A percentile compares a stretch with the other conserved stretches of the same genome.
Conservation (phyloP, 768 basidiomycete genomes). For the Hypsizygus marmoreus region DNA sequence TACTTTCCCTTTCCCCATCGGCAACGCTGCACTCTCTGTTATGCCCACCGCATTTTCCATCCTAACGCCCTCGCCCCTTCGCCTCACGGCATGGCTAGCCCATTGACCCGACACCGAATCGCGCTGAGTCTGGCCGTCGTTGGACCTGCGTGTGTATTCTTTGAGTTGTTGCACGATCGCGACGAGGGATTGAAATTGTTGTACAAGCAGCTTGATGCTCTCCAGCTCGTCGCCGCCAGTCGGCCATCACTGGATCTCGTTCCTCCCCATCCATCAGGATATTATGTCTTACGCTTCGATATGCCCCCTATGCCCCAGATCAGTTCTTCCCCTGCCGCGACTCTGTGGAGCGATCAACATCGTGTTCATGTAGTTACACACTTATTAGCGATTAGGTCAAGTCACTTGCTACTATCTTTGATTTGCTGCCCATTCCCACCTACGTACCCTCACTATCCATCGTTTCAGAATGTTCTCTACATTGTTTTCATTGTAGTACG, state of each 20-base stretch:
- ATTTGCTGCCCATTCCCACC: slow-evolving; percentile 10
- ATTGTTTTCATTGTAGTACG: slow-evolving; percentile 44
- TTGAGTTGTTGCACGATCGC: slow-evolving; percentile 12
- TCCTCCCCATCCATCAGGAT: slow-evolving; percentile 15
- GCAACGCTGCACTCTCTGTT: slow-evolving; percentile 14
- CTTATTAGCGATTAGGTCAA: slow-evolving; percentile 7
- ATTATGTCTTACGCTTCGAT: slow-evolving; percentile 22
- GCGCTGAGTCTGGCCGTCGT: slow-evolving; percentile 15
- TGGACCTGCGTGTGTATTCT: slow-evolving; percentile 9
- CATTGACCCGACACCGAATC: slow-evolving; percentile 25
- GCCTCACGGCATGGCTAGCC: slow-evolving; percentile 37
- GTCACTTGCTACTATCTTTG: slow-evolving; percentile 11
- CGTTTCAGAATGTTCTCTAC: slow-evolving; percentile 32
- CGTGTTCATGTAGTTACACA: slow-evolving; percentile 16
- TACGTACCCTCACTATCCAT: slow-evolving; percentile 9
- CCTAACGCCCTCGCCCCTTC: slow-evolving; percentile 22
- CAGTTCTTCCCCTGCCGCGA: slow-evolving; percentile 17
- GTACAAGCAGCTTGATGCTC: slow-evolving; percentile 33
- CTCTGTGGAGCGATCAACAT: slow-evolving; percentile 18
- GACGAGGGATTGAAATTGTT: slow-evolving; percentile 17
- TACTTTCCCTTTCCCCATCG: slow-evolving; percentile 14
- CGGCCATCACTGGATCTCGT: slow-evolving; percentile 15
- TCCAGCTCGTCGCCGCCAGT: slow-evolving; percentile 25
- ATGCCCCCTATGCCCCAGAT: slow-evolving; percentile 26
- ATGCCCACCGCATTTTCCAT: slow-evolving; percentile 21